A percentile compares a stretch with the other conserved stretches of the same genome.
These are phyloP conservation scores for Musa beccarii DNA, from an alignment of 176 grass and related monocot genomes.

Conservation along the genomic window DNA sequence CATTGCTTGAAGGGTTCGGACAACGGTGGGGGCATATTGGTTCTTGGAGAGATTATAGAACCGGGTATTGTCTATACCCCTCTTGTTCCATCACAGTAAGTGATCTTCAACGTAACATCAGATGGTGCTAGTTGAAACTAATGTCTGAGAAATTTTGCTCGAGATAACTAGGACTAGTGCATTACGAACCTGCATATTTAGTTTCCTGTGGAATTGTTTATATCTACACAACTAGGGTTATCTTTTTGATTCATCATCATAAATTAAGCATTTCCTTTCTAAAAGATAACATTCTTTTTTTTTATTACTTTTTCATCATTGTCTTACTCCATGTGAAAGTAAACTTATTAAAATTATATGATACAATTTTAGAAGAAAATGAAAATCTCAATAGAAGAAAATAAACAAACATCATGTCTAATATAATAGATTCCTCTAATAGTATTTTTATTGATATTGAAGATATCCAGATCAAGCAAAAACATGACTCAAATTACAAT, in stretches of 20 bases:
- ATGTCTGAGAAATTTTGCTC: not conserved
- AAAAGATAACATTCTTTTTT: not conserved
- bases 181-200: not conserved
- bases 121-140: not conserved
- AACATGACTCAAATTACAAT: too few species aligned
- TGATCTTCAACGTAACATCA: slow-evolving; percentile 13
- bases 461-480: too few species aligned
- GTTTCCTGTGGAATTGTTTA: not conserved
- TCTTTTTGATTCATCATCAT: not conserved
- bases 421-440: too few species aligned
- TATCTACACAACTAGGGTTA: not conserved
- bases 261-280: not conserved
- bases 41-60: slow-evolving; percentile 86
- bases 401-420: too few species aligned
- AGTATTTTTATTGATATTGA: too few species aligned
- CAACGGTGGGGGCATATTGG: slow-evolving; percentile 90
- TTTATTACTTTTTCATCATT: not conserved
- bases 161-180: not conserved
- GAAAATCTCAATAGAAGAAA: too few species aligned
- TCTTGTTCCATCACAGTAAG: slow-evolving; percentile 84
- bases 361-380: too few species aligned
- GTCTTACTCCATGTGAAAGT: not conserved
- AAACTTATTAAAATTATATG: too few species aligned
- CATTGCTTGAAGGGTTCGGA: slow-evolving; percentile 98
- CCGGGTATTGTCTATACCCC: slow-evolving; percentile 91